These are phyloP conservation scores for Sclerospora graminicola DNA, from an alignment of 352 stramenopile species.

Conservation along the genomic window DNA sequence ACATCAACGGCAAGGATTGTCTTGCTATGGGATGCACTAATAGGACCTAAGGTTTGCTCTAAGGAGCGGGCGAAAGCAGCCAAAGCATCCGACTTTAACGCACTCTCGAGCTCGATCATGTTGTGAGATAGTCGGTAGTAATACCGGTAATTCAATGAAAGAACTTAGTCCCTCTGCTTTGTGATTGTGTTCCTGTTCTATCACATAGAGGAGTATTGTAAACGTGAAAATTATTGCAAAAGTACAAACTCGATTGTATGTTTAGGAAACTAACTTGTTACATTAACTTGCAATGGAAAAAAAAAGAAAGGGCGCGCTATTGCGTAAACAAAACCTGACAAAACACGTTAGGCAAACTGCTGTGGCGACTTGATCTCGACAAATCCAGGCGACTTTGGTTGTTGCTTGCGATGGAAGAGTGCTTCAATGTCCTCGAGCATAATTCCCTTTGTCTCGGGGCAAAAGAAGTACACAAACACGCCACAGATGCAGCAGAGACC, in stretches of 20 bases:
- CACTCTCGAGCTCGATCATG: conserved; percentile 25
- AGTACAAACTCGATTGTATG: too few species aligned
- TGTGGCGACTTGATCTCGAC: conserved; percentile 20
- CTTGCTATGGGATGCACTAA: conserved; percentile 1
- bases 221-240: too few species aligned
- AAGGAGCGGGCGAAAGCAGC: conserved; percentile 32
- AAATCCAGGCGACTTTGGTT: conserved; percentile 14
- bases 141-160: too few species aligned
- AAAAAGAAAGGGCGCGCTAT: too few species aligned
- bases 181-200: too few species aligned
- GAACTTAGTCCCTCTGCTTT: too few species aligned
- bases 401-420: conserved; percentile 25
- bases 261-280: too few species aligned
- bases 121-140: too few species aligned
- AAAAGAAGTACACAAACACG: conserved; percentile 35
- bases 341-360: neutral
- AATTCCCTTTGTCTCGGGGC: conserved; percentile 32
- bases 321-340: too few species aligned
- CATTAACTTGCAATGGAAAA: too few species aligned
- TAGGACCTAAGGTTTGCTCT: conserved; percentile 3
- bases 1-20: conserved; percentile 44
- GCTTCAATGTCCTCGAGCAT: conserved; percentile 33
- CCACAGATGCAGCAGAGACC: conserved; percentile 28
- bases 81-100: conserved; percentile 46
- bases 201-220: too few species aligned